phyloP scores from a whole-genome alignment of 2,329 filamentous ascomycete genomes.

The Erysiphe pulchra region DNA sequence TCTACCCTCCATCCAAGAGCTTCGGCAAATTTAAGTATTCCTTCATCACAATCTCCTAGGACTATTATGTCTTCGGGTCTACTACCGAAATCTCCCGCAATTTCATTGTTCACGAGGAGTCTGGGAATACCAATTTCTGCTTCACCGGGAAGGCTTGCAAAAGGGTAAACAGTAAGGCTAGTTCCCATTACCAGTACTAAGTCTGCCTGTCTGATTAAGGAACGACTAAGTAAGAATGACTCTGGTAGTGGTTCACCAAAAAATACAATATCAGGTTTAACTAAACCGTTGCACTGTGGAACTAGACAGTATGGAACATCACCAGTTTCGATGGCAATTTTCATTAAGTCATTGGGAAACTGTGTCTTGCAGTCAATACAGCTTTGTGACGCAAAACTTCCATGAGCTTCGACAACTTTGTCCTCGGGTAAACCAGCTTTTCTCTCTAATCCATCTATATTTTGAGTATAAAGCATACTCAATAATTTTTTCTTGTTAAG shows the following conservation, averaged over 20 bases:
- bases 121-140: conserved; percentile 39
- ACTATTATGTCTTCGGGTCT: conserved; percentile 63
- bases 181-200: conserved; percentile 72
- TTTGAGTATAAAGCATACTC: conserved; percentile 80
- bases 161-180: conserved; percentile 53
- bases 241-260: conserved; percentile 50
- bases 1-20: conserved; percentile 70
- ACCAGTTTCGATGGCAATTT: conserved; percentile 34
- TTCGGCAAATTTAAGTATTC: conserved; percentile 53
- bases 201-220: conserved; percentile 36
- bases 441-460: conserved; percentile 87
- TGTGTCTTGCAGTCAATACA: conserved; percentile 66
- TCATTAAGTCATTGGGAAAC: conserved; percentile 54
- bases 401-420: conserved; percentile 78
- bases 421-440: conserved; percentile 59
- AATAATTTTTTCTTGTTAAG: conserved; percentile 57
- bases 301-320: conserved; percentile 43
- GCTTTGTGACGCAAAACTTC: conserved; percentile 72
- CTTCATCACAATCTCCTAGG: conserved; percentile 60
- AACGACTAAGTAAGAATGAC: conserved; percentile 33
- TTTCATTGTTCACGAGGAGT: conserved; percentile 67
- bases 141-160: conserved; percentile 51
- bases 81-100: conserved; percentile 53
- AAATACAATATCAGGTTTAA: conserved; percentile 63
- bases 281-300: conserved; percentile 41